Base-by-base conservation (phyloP, 352 stramenopile genomes). In the Thraustotheca clavata region DNA sequence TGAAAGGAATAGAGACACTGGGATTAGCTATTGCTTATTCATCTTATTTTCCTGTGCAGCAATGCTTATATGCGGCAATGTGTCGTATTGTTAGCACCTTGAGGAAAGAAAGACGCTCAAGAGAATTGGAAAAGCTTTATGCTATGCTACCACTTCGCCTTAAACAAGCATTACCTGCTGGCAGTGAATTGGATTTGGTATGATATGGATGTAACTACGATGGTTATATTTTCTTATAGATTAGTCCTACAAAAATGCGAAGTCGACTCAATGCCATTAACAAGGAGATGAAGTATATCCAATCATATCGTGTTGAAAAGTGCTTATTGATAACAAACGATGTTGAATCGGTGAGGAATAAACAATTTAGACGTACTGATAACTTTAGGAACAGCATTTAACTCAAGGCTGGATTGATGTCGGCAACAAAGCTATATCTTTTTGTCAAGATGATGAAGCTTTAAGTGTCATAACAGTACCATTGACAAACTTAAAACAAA, bases 321-420 rank as follows among this genome's bases (percentile, higher is more conserved):
- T 65, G 57, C 39, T 65, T 40, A 46, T 27, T 54, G 22, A 40
- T 33, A 40, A 26, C 33, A 38, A 16, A 22, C 5, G 11, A 36
- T 26, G 9, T 26, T 12, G 38, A 29, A 40, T 9, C 40, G 35
- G 38, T 65, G 29, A 16, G 57, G 5, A 52, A 14, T 59, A 16
- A 1, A 14, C 22, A 12, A n/a, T 59, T 20, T n/a, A 54, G 4
- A 35, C 27, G 6, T 18, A 16, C 0, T 49, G 1, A 29, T n/a
- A 8, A 34, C 38, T 29, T 33, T 55, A 65, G 57, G 35, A 54
- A 22, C 38, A 43, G 9, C 18, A 57, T 18, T 24, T 47, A 6
- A 39, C 31, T 32, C 41, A 65, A 29, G 57, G 57, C 14, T 65
- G 57, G 57, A n/a, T 65, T 20, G 39, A 65, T 27, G 31, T 65